Conservation (phyloP, 768 basidiomycete genomes). For the Lactarius sp. region DNA sequence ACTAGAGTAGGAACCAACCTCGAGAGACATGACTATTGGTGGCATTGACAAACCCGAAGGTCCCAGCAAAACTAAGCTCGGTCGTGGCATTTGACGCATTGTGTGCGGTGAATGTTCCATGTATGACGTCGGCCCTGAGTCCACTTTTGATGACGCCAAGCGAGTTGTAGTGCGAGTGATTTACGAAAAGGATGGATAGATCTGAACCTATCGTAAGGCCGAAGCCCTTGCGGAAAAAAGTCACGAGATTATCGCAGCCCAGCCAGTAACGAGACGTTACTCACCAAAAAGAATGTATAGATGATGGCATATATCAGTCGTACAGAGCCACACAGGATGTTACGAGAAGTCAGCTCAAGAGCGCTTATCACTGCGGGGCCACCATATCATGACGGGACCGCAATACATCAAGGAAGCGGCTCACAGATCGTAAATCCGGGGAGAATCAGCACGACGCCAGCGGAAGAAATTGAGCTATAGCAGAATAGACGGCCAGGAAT, state of each 20-base stretch:
- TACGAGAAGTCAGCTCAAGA: slow-evolving; percentile 75
- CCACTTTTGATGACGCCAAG: slow-evolving; percentile 33
- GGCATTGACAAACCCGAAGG: slow-evolving; percentile 32
- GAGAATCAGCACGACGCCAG: slow-evolving; percentile 85
- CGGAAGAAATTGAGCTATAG: slow-evolving; percentile 85
- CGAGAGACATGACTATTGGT: slow-evolving; percentile 31
- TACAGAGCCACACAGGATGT: slow-evolving; percentile 76
- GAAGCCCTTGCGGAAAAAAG: slow-evolving; percentile 53
- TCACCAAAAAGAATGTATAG: slow-evolving; percentile 74
- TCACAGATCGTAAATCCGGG: slow-evolving; percentile 80
- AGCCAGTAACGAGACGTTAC: slow-evolving; percentile 19
- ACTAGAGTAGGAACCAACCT: slow-evolving; percentile 23
- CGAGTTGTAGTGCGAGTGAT: slow-evolving; percentile 46
- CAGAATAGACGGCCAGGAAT: slow-evolving; percentile 75
- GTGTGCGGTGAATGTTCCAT: slow-evolving; percentile 50
- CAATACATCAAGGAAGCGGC: slow-evolving; percentile 29
- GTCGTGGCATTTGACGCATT: slow-evolving; percentile 27
- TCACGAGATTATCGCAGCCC: not conserved
- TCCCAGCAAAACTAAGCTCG: slow-evolving; percentile 28
- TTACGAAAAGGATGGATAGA: slow-evolving; percentile 61
- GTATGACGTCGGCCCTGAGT: slow-evolving; percentile 33
- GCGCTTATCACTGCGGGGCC: slow-evolving; percentile 59
- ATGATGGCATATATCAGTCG: slow-evolving; percentile 83
- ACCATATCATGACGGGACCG: slow-evolving; percentile 1
- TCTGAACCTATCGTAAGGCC: slow-evolving; percentile 82